phyloP scores from a whole-genome alignment of 202 grass and related monocot genomes.

The Saccharum hybrid region DNA sequence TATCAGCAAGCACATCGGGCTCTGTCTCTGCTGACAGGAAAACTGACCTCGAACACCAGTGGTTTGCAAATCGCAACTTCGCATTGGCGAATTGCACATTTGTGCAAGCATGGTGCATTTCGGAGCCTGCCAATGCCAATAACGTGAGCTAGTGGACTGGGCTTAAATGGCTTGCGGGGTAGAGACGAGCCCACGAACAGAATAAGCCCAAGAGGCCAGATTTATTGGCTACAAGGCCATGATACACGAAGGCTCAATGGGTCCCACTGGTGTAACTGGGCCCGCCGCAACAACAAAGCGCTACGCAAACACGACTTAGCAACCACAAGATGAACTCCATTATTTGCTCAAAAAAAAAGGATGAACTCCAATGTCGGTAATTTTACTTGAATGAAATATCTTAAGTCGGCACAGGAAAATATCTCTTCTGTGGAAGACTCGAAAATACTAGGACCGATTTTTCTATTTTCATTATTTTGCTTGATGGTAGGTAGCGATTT shows the following conservation, averaged over 20 bases:
- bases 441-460: not conserved
- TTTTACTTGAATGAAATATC: no score
- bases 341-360: no score
- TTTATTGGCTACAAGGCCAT: no score
- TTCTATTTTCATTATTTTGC: not conserved
- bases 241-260: no score
- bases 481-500: not conserved
- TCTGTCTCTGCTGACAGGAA: not conserved
- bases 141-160: not conserved
- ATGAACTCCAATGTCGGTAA: not conserved
- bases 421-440: no score
- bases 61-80: no score
- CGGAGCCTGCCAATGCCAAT: not conserved
- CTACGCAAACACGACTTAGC: no score
- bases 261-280: no score
- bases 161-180: not conserved
- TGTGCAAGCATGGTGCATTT: not conserved
- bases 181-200: not conserved
- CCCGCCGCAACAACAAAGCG: no score
- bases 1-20: not conserved
- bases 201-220: no score
- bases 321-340: not conserved
- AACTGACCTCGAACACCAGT: not conserved
- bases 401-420: no score
- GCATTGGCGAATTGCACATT: no score